Conservation (phyloP, 2,329 filamentous ascomycete genomes). For the Verticillium tricorpus region DNA sequence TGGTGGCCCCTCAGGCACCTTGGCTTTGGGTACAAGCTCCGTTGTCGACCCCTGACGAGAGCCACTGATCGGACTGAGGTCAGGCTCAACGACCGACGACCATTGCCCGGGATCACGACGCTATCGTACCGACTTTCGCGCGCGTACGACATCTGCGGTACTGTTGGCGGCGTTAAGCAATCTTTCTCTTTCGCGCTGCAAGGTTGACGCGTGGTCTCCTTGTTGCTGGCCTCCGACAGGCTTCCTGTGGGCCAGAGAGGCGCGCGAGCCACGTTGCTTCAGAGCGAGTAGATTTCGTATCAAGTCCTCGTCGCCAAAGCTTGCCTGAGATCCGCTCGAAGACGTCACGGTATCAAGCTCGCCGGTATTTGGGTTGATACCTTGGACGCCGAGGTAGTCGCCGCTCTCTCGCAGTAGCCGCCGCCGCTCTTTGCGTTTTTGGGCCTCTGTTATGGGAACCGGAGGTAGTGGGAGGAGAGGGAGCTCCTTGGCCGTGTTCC, state of each 20-base stretch:
- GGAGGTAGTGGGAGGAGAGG: constrained; percentile 1
- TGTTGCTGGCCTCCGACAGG: constrained; percentile 42
- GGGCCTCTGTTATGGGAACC: not conserved
- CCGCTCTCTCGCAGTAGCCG: constrained; percentile 47
- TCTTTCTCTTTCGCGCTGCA: constrained; percentile 28
- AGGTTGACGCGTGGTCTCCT: constrained; percentile 28
- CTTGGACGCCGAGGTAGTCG: constrained; percentile 56
- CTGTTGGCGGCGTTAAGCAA: constrained; percentile 37
- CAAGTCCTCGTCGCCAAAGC: not conserved
- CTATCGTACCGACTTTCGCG: constrained; percentile 35
- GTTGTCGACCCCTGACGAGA: constrained; percentile 21
- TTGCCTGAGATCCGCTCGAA: constrained; percentile 37
- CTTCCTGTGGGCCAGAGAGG: constrained; percentile 28
- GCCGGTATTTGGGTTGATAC: constrained; percentile 53
- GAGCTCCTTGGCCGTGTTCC: constrained; percentile 29
- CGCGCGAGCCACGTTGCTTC: constrained; percentile 26
- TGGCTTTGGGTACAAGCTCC: not conserved
- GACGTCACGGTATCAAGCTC: constrained; percentile 46
- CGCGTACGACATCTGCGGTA: constrained; percentile 31
- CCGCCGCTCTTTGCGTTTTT: constrained; percentile 25
- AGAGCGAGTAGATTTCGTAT: constrained; percentile 26
- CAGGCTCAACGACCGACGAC: constrained; percentile 46
- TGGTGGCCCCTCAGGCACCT: not conserved
- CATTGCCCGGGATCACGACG: constrained; percentile 40
- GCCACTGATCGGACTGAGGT: constrained; percentile 44